Base-by-base conservation (phyloP, 345 rosid species). In the Litchi chinensis region DNA sequence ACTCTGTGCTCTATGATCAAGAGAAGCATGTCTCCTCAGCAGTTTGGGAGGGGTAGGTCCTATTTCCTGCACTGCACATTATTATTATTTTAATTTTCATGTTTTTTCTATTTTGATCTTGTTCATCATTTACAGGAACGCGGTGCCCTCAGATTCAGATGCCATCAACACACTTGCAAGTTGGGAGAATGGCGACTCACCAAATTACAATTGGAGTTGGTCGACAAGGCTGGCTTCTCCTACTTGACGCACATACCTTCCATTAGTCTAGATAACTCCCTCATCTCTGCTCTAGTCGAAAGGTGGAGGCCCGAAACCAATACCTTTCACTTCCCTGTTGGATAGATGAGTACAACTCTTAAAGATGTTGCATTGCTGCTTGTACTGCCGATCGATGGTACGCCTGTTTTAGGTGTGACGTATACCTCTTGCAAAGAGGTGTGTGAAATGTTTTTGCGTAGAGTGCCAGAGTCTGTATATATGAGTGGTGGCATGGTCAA, bases 401-500 rank as follows among this genome's bases (percentile, higher is more conserved):
- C 88, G 32, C 92, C 95, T 12, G 89, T 91, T 63, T 85, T 91
- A 65, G 95, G 97, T 39, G 32, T 92, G 52, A 87, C 90, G 16
- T 52, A 84, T 72, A 89, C 91, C 13, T 81, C 87, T 37, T 89
- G 89, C 73, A 71, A 39, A 28, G 21, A 43, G 15, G 85, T 89
- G 40, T 91, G 95, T 68, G 87, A 84, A 43, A 84, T 65, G 73
- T 89, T 86, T 56, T 80, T 93, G 13, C 91, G 97, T 40, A 90
- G 76, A 77, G 76, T 85, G 0, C 93, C 95, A 0, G 91, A 92
- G 68, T 85, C 87, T 44, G 90, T 82, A 62, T 89, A 90, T 76
- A 86, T 89, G n/a, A 90, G 92, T 79, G 91, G 95, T 77, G 92
- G 93, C 8, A 90, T 92, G 87, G 95, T 93, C 82, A 93, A 93